A percentile compares a stretch with the other conserved stretches of the same genome.
Conservation (phyloP, 352 stramenopile species). For the Pythium scleroteichum region DNA sequence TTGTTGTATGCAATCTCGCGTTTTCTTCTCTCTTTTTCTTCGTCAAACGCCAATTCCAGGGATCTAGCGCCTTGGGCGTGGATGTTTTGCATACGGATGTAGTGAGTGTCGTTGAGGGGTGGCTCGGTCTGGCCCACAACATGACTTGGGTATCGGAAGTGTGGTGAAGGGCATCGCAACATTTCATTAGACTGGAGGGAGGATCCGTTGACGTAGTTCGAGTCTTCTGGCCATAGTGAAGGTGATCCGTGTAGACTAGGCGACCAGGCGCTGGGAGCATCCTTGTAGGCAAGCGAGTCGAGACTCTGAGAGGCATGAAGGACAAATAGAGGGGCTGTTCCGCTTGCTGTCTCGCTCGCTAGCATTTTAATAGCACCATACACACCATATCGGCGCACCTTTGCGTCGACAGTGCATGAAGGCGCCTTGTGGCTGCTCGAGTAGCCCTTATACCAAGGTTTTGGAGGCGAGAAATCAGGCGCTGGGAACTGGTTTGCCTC, state of each 20-base stretch:
- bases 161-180: constrained; percentile 47
- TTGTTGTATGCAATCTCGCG: constrained; percentile 40
- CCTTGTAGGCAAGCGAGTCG: constrained; percentile 30
- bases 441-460: constrained; percentile 57
- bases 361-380: constrained; percentile 46
- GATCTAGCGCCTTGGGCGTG: constrained; percentile 31
- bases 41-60: constrained; percentile 35
- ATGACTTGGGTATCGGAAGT: constrained; percentile 35
- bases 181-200: constrained; percentile 35
- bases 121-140: constrained; percentile 24
- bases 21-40: constrained; percentile 34
- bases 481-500: constrained; percentile 20
- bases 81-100: constrained; percentile 25
- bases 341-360: constrained; percentile 28
- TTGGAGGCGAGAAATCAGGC: constrained; percentile 28
- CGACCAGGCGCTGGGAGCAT: constrained; percentile 36
- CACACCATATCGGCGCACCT: constrained; percentile 55
- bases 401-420: constrained; percentile 43
- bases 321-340: constrained; percentile 27
- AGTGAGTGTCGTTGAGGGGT: constrained; percentile 26
- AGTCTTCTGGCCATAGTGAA: constrained; percentile 52
- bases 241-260: constrained; percentile 44
- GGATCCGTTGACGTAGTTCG: constrained; percentile 42
- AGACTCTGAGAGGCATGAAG: constrained; percentile 44
- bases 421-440: constrained; percentile 35